Percentiles rank a stretch among this genome's conserved stretches.
phyloP scores from a whole-genome alignment of 345 rosid species.

The Kandelia obovata region DNA sequence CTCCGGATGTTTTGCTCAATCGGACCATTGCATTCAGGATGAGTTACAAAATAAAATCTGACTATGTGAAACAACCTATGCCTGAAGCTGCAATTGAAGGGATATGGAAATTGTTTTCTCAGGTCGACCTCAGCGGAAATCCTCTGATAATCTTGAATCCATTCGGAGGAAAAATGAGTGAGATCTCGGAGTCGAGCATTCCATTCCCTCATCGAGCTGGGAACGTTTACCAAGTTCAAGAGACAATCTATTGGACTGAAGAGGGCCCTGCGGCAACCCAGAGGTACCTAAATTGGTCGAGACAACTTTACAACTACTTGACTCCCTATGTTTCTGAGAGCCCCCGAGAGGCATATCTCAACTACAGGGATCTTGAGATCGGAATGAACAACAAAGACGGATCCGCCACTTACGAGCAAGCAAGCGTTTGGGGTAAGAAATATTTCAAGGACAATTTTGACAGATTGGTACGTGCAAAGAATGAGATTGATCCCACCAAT shows the following conservation, averaged over 20 bases:
- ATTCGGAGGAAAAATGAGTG: constrained; percentile 21
- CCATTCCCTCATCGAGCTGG: constrained; percentile 21
- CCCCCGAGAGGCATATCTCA: constrained; percentile 15
- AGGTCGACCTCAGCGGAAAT: not conserved
- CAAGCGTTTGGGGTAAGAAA: constrained; percentile 13
- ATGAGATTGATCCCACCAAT: constrained; percentile 16
- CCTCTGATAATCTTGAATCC: constrained; percentile 5
- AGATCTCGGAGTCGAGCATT: constrained; percentile 14
- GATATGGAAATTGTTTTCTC: not conserved
- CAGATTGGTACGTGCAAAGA: constrained; percentile 11
- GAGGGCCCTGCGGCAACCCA: constrained; percentile 2
- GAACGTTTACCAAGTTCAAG: constrained; percentile 14
- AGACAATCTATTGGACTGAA: constrained; percentile 6
- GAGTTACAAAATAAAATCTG: constrained; percentile 17
- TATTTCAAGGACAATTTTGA: constrained; percentile 17
- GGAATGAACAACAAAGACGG: constrained; percentile 16
- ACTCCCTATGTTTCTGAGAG: constrained; percentile 15
- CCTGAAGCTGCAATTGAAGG: constrained; percentile 10
- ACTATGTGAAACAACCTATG: constrained; percentile 16
- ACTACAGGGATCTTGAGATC: constrained; percentile 24
- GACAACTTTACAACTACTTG: constrained; percentile 9
- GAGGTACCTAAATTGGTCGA: not conserved
- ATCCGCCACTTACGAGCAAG: constrained; percentile 2
- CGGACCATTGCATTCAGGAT: not conserved
- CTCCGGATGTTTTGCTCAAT: constrained; percentile 4